Evolutionary conservation across 805 yeast species (phyloP), one percentile per base, ranked within the genome.

Genomic region (Metschnikowia chrysomelidarum): DNA sequence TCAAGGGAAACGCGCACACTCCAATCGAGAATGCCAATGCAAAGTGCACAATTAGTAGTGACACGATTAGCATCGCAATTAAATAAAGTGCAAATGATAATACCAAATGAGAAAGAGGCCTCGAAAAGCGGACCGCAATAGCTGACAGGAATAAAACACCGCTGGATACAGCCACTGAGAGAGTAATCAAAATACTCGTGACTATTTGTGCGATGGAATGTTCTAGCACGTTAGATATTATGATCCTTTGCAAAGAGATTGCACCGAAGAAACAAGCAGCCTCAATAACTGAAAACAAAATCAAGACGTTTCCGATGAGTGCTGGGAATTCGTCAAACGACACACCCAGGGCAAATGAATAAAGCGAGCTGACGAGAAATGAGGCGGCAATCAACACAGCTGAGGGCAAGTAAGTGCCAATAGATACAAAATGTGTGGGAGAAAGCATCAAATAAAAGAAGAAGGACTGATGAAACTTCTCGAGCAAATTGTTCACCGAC

Each of bases 401-500:
- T 3, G 91, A 69, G 1, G 98, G 98, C 33, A 93, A 64, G 56
- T 91, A 93, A 13, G 94, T 87, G 4, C 96, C 97, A 44, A 93
- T 89, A 4, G 96, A 87, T 12, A 93, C 95, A 64, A 93, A 93
- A 39, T 73, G 59, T 38, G 72, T 65, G 16, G 97, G 94, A 0
- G 87, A 76, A 32, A 93, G 60, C 62, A 93, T 57, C 47, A 91
- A 70, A 62, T 91, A 93, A 55, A 89, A 93, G 69, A 93, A 93
- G 53, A 88, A 93, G 1, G 96, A 87, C 61, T 93, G 99, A 60
- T 93, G 99, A 61, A 91, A 91, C 57, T 91, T 94, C 58, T 93
- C 99, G 24, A 91, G 67, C 47, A 93, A 69, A 56, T 93, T 93
- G 64, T 93, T 93, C 23, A 93, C 84, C 0, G 96, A 80, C 42